These are phyloP conservation scores for Trichoderma aggressivum DNA, from an alignment of 2,329 filamentous ascomycete species.

Conservation along the genomic window DNA sequence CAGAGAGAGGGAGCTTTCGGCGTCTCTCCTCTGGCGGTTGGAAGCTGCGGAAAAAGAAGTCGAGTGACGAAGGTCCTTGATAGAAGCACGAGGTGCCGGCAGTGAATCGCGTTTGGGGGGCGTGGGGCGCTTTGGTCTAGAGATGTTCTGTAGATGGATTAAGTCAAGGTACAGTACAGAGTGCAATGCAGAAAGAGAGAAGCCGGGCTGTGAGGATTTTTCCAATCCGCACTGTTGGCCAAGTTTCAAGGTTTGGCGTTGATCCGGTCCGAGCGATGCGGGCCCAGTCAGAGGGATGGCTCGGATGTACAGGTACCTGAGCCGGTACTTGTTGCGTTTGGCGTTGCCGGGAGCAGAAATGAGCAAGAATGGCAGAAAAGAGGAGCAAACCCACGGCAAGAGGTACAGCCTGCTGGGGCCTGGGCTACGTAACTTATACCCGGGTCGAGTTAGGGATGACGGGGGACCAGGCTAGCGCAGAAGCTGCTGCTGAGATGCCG, in stretches of 20 bases:
- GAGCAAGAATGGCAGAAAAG: not conserved
- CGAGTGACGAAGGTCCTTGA: conserved; percentile 8
- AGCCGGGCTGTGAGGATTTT: conserved; percentile 40
- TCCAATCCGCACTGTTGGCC: conserved; percentile 42
- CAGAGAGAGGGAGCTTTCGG: not conserved
- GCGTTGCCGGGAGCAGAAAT: not conserved
- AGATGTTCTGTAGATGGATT: conserved; percentile 4
- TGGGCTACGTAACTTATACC: not conserved
- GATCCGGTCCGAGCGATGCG: conserved; percentile 34
- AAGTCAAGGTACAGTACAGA: not conserved
- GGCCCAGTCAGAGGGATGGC: conserved; percentile 30
- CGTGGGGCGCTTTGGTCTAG: conserved; percentile 5
- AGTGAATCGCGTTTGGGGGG: conserved; percentile 1
- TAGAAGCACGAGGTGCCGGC: not conserved
- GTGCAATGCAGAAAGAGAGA: conserved; percentile 16
- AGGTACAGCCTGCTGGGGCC: not conserved
- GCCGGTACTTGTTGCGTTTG: not conserved
- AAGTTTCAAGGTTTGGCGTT: conserved; percentile 39
- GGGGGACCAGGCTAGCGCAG: not conserved
- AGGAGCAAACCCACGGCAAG: not conserved
- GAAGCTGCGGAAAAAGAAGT: not conserved
- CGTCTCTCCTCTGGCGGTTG: conserved; percentile 1
- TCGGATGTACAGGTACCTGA: not conserved
- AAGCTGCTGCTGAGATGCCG: not conserved
- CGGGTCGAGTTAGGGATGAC: not conserved